Evolutionary conservation across 192 early-diverging fungal genomes (phyloP).

Genomic region (Podila minutissima): DNA sequence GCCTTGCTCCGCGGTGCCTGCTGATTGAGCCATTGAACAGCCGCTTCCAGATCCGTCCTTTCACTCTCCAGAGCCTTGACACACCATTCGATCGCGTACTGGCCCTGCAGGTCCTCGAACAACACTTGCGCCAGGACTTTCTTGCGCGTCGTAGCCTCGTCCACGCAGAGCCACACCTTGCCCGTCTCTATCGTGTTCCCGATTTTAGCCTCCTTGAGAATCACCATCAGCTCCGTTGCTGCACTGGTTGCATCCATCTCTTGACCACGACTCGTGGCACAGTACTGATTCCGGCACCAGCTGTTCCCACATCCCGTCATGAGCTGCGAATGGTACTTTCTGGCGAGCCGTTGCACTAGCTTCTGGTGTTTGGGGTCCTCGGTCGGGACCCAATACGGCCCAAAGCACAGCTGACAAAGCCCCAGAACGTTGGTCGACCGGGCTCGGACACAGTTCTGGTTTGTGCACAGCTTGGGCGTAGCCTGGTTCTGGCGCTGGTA

Average conservation of each 20-base stretch:
- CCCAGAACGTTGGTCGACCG: constrained; percentile 62
- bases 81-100: constrained; percentile 70
- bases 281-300: constrained; percentile 69
- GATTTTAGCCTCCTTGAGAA: constrained; percentile 55
- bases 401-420: constrained; percentile 83
- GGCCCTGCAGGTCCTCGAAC: constrained; percentile 19
- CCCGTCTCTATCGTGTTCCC: constrained; percentile 17
- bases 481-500: constrained; percentile 66
- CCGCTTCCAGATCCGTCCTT: constrained; percentile 59
- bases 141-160: constrained; percentile 61
- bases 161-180: constrained; percentile 70
- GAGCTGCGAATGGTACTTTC: constrained; percentile 79
- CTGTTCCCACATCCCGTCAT: constrained; percentile 77
- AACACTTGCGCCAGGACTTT: constrained; percentile 59
- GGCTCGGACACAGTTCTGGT: constrained; percentile 75
- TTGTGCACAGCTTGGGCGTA: constrained; percentile 71
- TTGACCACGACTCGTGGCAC: constrained; percentile 14
- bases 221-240: constrained; percentile 62
- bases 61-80: constrained; percentile 71
- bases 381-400: constrained; percentile 80
- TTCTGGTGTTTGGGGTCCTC: constrained; percentile 83
- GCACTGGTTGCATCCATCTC: constrained; percentile 71
- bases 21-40: constrained; percentile 64
- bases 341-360: constrained; percentile 75
- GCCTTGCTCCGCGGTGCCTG: constrained; percentile 61